Conservation (phyloP, 257 asterid species). For the Solanum chilense region DNA sequence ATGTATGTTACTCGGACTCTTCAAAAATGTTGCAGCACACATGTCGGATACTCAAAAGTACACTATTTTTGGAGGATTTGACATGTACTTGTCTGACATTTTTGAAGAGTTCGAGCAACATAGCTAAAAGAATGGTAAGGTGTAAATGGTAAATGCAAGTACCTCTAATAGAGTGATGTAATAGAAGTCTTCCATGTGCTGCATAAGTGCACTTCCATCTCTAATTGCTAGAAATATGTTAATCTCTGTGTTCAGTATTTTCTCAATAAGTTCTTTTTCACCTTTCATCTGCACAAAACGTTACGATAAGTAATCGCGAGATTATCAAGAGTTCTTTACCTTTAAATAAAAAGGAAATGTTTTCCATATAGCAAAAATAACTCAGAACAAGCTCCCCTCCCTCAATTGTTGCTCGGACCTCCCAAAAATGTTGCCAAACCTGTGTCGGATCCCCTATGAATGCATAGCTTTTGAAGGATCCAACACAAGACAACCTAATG, state of each 20-base stretch:
- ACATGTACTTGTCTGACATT: not conserved
- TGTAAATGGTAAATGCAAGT: not conserved
- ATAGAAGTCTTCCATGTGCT: conserved; percentile 98
- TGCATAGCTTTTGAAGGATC: not conserved
- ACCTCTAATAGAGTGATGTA: conserved; percentile 87
- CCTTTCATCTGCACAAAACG: conserved; percentile 71
- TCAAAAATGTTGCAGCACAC: not conserved
- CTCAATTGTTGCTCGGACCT: not conserved
- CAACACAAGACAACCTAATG: not conserved
- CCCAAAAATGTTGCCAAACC: not conserved
- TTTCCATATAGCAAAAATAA: not conserved
- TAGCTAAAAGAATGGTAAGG: not conserved
- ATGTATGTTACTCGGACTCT: not conserved
- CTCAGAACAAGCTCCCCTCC: not conserved
- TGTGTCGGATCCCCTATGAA: not conserved
- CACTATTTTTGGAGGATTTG: not conserved
- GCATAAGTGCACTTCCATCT: conserved; percentile 99
- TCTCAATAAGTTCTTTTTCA: conserved; percentile 84
- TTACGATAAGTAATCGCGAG: not conserved
- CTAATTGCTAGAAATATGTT: conserved; percentile 83
- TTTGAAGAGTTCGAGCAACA: not conserved
- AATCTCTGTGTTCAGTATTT: conserved; percentile 86
- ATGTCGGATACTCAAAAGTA: not conserved
- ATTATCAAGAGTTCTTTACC: not conserved
- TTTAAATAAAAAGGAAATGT: not conserved